Conservation (phyloP, 495 filamentous ascomycete species). For the Penicillium taxi region DNA sequence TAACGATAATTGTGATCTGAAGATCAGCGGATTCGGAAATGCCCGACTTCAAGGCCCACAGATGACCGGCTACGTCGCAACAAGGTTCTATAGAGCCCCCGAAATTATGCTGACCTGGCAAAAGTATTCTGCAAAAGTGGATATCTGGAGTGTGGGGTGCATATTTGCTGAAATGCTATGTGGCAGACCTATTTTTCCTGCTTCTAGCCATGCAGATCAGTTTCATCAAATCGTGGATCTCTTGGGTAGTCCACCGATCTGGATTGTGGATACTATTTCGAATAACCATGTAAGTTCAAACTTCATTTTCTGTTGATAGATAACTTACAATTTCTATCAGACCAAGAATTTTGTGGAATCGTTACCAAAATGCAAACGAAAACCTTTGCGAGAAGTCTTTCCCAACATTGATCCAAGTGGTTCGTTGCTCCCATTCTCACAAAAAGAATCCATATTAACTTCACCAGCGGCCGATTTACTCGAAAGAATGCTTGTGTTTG, state of each 20-base stretch:
- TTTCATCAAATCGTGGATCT: conserved; percentile 92
- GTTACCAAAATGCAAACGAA: conserved; percentile 1
- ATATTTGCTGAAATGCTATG: conserved; percentile 96
- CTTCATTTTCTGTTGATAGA: background rate
- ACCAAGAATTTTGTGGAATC: conserved; percentile 2
- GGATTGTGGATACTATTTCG: conserved; percentile 8
- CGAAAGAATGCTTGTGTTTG: conserved; percentile 93
- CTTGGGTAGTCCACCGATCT: conserved; percentile 73
- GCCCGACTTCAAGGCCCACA: conserved; percentile 90
- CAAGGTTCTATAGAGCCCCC: conserved; percentile 86
- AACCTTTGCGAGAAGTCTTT: background rate
- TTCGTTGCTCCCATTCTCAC: too few species aligned
- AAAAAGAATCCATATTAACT: too few species aligned
- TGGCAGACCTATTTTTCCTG: conserved; percentile 87
- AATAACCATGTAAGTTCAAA: conserved; percentile 6
- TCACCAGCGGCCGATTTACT: conserved; percentile 73
- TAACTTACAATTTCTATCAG: background rate
- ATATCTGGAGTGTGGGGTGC: conserved; percentile 93
- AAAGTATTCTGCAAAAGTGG: conserved; percentile 90
- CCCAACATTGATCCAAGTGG: background rate
- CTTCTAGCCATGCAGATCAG: conserved; percentile 89
- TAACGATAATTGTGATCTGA: conserved; percentile 93
- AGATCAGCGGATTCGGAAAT: conserved; percentile 91
- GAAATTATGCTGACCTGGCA: conserved; percentile 98
- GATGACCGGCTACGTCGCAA: conserved; percentile 96